Conservation (phyloP, 2,329 filamentous ascomycete species). For the Talaromyces sp. region DNA sequence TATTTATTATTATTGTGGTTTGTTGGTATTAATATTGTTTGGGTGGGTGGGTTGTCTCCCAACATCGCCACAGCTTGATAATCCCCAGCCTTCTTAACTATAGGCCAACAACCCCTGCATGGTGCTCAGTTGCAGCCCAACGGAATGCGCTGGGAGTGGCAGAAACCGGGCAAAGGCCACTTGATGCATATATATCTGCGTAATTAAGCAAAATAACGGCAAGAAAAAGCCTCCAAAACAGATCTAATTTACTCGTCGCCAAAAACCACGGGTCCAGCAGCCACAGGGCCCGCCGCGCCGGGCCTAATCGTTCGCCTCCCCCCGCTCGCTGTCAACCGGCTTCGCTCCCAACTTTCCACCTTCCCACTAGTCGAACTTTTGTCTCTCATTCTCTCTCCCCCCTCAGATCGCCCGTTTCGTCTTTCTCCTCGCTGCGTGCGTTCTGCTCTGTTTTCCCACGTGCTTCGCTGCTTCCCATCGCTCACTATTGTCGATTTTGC, state of each 20-base stretch:
- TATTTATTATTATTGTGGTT: too few relatives aligned
- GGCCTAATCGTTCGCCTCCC: neutral
- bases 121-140: neutral
- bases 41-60: neutral
- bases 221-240: neutral
- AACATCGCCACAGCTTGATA: neutral
- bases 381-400: neutral
- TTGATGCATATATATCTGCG: neutral
- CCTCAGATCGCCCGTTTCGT: neutral
- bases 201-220: neutral
- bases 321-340: neutral
- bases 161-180: neutral
- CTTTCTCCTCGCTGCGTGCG: neutral
- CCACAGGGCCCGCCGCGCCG: neutral
- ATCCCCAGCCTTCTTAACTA: neutral
- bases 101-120: too few relatives aligned
- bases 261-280: neutral
- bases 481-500: neutral
- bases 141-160: too few relatives aligned
- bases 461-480: neutral
- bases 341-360: neutral
- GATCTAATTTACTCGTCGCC: too few relatives aligned
- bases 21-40: too few relatives aligned
- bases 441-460: neutral
- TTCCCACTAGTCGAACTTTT: neutral